These are phyloP conservation scores for Plenodomus biglobosus DNA, from an alignment of 2,329 filamentous ascomycete species.

Conservation along the genomic window DNA sequence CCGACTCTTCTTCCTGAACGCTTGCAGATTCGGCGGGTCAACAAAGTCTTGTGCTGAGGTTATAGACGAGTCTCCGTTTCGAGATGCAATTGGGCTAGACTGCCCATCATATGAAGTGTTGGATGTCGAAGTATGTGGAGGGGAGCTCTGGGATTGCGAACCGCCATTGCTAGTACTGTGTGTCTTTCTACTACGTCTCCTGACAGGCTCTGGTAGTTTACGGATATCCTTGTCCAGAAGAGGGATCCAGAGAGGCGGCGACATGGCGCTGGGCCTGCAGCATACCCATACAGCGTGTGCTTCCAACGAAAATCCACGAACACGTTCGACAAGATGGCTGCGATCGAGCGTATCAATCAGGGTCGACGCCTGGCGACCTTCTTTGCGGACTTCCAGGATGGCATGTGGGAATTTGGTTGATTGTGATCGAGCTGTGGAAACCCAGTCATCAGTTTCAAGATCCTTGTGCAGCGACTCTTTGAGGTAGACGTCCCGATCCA, in stretches of 20 bases:
- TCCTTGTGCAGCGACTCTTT: conserved; percentile 34
- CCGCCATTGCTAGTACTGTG: conserved; percentile 22
- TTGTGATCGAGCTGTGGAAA: conserved; percentile 24
- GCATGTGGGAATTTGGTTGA: conserved; percentile 52
- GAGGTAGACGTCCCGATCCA: conserved; percentile 53
- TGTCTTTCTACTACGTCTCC: conserved; percentile 30
- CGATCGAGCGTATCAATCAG: conserved; percentile 50
- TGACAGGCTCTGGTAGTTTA: conserved; percentile 51
- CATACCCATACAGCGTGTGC: conserved; percentile 55
- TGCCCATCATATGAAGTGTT: conserved; percentile 43
- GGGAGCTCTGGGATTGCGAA: conserved; percentile 27
- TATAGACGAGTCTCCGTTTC: conserved; percentile 38
- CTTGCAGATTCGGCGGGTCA: conserved; percentile 44
- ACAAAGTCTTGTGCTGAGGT: conserved; percentile 41
- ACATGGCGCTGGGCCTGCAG: conserved; percentile 49
- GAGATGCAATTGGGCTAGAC: conserved; percentile 31
- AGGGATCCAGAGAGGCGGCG: conserved; percentile 53
- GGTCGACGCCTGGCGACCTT: conserved; percentile 45
- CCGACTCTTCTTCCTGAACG: conserved; percentile 49
- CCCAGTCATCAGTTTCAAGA: conserved; percentile 37
- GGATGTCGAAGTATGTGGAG: conserved; percentile 42
- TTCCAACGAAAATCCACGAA: conserved; percentile 57
- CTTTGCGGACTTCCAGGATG: conserved; percentile 54
- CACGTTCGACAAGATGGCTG: conserved; percentile 54
- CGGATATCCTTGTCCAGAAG: conserved; percentile 55